phyloP scores from a whole-genome alignment of 1,139 yeast species.

The Yamadazyma diddensiae region DNA sequence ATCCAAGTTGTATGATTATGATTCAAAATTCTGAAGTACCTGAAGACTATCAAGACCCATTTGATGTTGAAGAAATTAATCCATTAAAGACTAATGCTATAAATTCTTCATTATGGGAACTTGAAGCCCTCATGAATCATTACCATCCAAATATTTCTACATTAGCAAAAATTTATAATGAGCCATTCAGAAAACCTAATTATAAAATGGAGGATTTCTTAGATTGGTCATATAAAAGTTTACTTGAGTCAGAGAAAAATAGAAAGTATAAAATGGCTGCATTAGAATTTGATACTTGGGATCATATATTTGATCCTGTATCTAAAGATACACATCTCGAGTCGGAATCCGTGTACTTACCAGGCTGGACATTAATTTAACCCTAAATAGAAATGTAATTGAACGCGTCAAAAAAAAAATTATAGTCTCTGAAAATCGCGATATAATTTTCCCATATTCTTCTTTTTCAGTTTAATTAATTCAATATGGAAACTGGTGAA shows the following conservation, averaged over 20 bases:
- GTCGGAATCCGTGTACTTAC: constrained; percentile 16
- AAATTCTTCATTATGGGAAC: constrained; percentile 88
- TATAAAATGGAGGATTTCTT: constrained; percentile 92
- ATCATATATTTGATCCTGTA: constrained; percentile 28
- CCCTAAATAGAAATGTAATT: constrained; percentile 30
- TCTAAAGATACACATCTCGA: background rate
- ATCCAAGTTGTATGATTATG: constrained; percentile 91
- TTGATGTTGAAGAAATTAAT: constrained; percentile 56
- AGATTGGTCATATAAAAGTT: constrained; percentile 81
- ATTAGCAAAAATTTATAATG: constrained; percentile 80
- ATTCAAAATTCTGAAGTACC: constrained; percentile 50
- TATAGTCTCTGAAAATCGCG: constrained; percentile 1
- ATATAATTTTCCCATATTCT: constrained; percentile 4
- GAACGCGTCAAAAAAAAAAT: constrained; percentile 24
- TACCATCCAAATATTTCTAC: constrained; percentile 96
- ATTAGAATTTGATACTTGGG: constrained; percentile 69
- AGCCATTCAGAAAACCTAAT: constrained; percentile 83
- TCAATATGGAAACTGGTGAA: constrained; percentile 7
- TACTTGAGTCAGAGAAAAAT: constrained; percentile 70
- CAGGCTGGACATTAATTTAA: constrained; percentile 29
- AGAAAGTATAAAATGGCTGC: constrained; percentile 76
- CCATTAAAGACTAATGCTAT: constrained; percentile 81
- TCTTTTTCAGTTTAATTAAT: background rate
- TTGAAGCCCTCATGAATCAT: constrained; percentile 77
- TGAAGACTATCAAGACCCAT: constrained; percentile 60